Evolutionary conservation across 2,329 filamentous ascomycete species (phyloP).

Genomic region (Fusarium mundagurra): DNA sequence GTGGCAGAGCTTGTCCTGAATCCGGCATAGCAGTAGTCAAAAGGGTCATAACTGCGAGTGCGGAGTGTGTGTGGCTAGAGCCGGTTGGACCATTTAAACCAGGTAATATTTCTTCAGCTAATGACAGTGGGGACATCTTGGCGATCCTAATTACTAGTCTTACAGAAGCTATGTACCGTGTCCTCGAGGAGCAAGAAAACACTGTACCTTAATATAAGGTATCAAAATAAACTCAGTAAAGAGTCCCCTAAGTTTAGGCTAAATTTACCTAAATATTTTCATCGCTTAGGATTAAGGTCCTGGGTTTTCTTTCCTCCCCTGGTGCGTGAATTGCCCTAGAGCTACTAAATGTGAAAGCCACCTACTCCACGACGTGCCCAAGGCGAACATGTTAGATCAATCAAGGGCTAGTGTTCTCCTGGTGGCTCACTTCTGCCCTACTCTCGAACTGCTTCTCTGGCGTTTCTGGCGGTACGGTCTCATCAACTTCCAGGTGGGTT

Average conservation of each 20-base stretch:
- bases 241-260: too few species aligned
- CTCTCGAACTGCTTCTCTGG: not conserved
- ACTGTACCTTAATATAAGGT: too few species aligned
- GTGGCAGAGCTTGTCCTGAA: not conserved
- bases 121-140: too few species aligned
- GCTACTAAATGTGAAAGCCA: not conserved
- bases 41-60: not conserved
- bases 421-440: not conserved
- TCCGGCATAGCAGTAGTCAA: not conserved
- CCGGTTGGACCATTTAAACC: not conserved
- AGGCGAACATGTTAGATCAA: not conserved
- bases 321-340: too few species aligned
- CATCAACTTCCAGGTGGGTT: not conserved
- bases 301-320: too few species aligned
- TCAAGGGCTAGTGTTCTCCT: not conserved
- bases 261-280: too few species aligned
- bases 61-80: fast-evolving
- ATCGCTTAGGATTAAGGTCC: too few species aligned
- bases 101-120: fast-evolving
- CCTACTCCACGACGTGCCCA: not conserved
- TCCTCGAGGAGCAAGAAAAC: too few species aligned
- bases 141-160: not conserved
- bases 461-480: not conserved
- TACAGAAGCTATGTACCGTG: not conserved
- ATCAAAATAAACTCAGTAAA: too few species aligned